These are phyloP conservation scores for Ogataea corticis DNA, from an alignment of 805 yeast species.

Conservation along the genomic window DNA sequence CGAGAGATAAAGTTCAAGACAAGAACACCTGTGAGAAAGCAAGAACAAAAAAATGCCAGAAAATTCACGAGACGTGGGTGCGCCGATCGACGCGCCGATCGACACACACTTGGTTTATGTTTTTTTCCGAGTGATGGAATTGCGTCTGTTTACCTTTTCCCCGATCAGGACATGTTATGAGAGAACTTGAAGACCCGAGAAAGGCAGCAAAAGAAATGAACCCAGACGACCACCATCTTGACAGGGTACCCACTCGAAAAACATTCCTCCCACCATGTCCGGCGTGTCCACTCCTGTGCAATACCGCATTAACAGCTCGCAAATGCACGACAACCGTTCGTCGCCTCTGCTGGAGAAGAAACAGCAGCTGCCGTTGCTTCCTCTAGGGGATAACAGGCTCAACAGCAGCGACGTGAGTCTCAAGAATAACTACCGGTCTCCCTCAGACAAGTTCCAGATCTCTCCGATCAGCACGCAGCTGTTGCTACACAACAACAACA, in stretches of 20 bases:
- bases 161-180: conserved; percentile 7
- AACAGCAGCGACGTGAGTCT: conserved; percentile 1
- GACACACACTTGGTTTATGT: not conserved
- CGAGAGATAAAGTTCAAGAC: no score
- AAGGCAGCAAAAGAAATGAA: not conserved
- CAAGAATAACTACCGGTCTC: conserved; percentile 15
- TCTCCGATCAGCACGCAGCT: conserved; percentile 23
- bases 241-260: no score
- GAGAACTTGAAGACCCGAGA: not conserved
- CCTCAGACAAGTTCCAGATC: conserved; percentile 17
- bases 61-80: no score
- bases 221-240: no score
- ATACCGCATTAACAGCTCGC: not conserved
- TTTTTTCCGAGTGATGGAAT: not conserved
- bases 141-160: conserved; percentile 12
- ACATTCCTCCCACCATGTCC: not conserved
- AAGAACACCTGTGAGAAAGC: no score
- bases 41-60: no score
- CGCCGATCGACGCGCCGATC: conserved; percentile 4
- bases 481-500: conserved; percentile 12
- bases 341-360: conserved; percentile 4
- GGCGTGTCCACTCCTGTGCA: conserved; percentile 9
- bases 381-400: not conserved
- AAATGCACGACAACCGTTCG: not conserved
- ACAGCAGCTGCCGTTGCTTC: conserved; percentile 2